A percentile compares a stretch with the other conserved stretches of the same genome.
phyloP scores from a whole-genome alignment of 2,329 filamentous ascomycete genomes.

The Sclerotinia nivalis region DNA sequence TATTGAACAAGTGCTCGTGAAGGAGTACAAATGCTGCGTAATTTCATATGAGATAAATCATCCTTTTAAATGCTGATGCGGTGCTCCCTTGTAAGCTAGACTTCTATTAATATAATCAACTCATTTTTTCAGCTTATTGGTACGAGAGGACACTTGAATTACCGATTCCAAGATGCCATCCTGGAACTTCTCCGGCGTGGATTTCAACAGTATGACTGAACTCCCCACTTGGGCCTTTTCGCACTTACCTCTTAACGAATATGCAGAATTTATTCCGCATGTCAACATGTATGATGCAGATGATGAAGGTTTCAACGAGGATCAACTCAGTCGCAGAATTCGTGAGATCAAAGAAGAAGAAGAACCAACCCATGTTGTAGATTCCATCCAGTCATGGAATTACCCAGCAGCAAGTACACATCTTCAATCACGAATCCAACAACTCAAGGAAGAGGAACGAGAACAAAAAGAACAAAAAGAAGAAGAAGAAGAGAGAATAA shows the following conservation, averaged over 20 bases:
- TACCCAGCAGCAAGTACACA: not conserved
- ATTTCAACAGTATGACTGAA: not conserved
- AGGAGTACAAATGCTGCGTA: not conserved
- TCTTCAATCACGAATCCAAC: too few relatives aligned
- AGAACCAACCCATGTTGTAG: not conserved
- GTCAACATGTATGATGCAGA: not conserved
- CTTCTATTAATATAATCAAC: not conserved
- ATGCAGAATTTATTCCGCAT: not conserved
- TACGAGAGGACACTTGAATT: not conserved
- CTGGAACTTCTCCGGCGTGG: not conserved
- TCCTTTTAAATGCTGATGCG: not conserved
- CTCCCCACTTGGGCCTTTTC: not conserved
- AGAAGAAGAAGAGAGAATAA: not conserved
- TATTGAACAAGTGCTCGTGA: not conserved
- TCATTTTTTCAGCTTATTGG: not conserved
- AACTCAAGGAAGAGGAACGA: not conserved
- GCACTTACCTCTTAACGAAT: not conserved
- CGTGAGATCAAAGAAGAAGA: too few relatives aligned
- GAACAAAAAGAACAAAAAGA: not conserved
- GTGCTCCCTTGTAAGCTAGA: constrained; percentile 1
- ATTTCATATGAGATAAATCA: not conserved
- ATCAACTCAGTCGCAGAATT: not conserved
- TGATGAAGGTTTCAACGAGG: not conserved
- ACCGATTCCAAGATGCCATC: not conserved
- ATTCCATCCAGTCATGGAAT: too few relatives aligned